Evolutionary conservation across 164 flowering plant species (phyloP), one percentile per base, ranked within the genome.

Genomic region (Euptelea pleiosperma): DNA sequence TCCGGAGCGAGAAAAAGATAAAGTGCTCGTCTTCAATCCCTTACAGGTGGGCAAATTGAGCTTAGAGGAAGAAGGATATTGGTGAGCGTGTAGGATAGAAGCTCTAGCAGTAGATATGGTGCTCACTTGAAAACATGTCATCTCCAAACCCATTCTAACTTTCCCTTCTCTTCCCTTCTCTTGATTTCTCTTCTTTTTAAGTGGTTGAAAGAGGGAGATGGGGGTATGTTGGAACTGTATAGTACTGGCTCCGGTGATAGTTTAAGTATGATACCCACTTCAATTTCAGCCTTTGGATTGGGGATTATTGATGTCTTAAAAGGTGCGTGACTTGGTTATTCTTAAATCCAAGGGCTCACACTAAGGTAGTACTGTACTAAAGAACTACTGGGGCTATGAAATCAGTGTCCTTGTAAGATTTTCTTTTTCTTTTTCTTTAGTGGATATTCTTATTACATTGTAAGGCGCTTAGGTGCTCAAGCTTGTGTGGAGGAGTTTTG

Each of bases 81-180:
- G n/a, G n/a, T 54, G 69, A 24, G 67, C 45, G 25, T 58, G 63
- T 8, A 61, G 24, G 25, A 61, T 59, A 51, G 58, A 60, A 50
- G 69, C 73, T 70, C 73, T 74, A 4, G 70, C 47, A 10, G 60
- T 68, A 36, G 71, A 68, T 8, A 81, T 62, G 65, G 78, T 53
- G 77, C 76, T 73, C 28, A 76, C 56, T 51, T 76, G 81, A 25
- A 81, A 62, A 54, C 79, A 66, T n/a, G 57, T 70, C n/a, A n/a
- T n/a, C 53, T 70, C 74, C 67, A 74, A 7, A 39, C 74, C 83
- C 86, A 81, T 81, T 25, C 25, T 43, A 7, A 28, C 25, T 48
- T 11, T 8, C 14, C 33, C 3, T 26, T 4, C 11, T 41, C 12
- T 16, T 26, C 21, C 16, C 36, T 42, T 35, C 21, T 51, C 28